Base-by-base conservation (phyloP, 805 yeast species). In the Blastobotrys peoriensis region DNA sequence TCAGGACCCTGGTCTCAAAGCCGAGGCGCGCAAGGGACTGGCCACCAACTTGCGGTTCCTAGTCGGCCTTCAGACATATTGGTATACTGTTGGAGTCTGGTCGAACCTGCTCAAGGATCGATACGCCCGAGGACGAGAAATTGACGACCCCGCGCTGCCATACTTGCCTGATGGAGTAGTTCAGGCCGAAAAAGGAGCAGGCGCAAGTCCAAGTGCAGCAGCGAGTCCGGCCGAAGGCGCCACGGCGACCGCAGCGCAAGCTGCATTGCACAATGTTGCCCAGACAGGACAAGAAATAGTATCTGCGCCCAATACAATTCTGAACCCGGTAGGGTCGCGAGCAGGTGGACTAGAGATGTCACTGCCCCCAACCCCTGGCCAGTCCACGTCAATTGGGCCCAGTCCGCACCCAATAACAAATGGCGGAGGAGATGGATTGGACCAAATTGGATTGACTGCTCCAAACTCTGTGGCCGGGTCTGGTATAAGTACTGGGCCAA, bases 61-160 rank as follows among this genome's bases (percentile, higher is more conserved):
- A 36, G 60, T 63, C 17, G 45, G 47, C 16, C 42, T 62, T 51
- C 51, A 63, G 15, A 63, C 61, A 15, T 64, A 61, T 43, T 62
- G 67, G 66, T 54, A 53, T 23, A 56, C 59, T 35, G 65, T 63
- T 4, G 61, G 63, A 3, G 56, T 61, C 17, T 62, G 67, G 67
- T 63, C 66, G 44, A 51, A 60, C 19, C 53, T 55, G 9, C 52
- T 62, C 28, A 59, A 62, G 40, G 63, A 60, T 18, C 52, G 64
- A 18, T 62, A 62, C 41, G 35, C 47, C 17, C 37, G 39, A 16
- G 20, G 20, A 5, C 16, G 19, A 5, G 38, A 17, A 5, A 20
- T 17, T 16, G 5, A 17, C 9, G 38, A 36, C 17, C 9, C 38
- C 8, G 19, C 38, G 6, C 22, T 36, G 5, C 38, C 38, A 17